Conservation (phyloP, 331 rosid genomes). For the Ulmus americana region DNA sequence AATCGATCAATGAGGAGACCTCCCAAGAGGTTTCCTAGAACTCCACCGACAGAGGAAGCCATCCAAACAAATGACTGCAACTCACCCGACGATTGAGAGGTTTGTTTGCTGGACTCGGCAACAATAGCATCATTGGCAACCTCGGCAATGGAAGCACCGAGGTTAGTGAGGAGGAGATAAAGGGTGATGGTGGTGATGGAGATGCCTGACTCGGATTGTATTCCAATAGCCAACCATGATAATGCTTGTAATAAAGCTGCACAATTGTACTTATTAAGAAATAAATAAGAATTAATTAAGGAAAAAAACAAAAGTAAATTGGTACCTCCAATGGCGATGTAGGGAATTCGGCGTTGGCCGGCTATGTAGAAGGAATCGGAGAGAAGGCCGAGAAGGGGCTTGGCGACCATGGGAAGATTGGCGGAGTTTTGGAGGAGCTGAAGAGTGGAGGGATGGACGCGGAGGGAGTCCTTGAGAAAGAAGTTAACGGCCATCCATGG, state of each 20-base stretch:
- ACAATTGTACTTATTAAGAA: constrained; percentile 6
- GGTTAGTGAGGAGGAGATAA: constrained; percentile 74
- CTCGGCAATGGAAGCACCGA: constrained; percentile 89
- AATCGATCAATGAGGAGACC: constrained; percentile 54
- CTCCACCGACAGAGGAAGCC: constrained; percentile 81
- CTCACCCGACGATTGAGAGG: constrained; percentile 44
- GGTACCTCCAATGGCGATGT: constrained; percentile 77
- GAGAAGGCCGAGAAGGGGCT: constrained; percentile 70
- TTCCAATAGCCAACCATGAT: constrained; percentile 79
- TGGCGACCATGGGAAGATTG: constrained; percentile 84
- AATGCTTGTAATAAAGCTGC: constrained; percentile 87
- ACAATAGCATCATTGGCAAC: constrained; percentile 94
- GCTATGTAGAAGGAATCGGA: constrained; percentile 69
- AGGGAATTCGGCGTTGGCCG: constrained; percentile 83
- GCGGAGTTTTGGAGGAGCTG: constrained; percentile 80
- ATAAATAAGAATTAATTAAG: not conserved
- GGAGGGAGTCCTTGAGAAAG: constrained; percentile 74
- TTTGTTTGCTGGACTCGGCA: constrained; percentile 69
- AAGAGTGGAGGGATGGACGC: constrained; percentile 68
- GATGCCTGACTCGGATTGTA: constrained; percentile 46
- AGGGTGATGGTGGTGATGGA: constrained; percentile 50
- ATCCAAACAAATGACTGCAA: constrained; percentile 91
- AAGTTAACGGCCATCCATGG: constrained; percentile 84
- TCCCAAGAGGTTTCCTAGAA: constrained; percentile 71
- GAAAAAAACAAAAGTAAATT: constrained; percentile 1